These are phyloP conservation scores for Maudiozyma bulderi DNA, from an alignment of 805 yeast genomes.

Conservation along the genomic window DNA sequence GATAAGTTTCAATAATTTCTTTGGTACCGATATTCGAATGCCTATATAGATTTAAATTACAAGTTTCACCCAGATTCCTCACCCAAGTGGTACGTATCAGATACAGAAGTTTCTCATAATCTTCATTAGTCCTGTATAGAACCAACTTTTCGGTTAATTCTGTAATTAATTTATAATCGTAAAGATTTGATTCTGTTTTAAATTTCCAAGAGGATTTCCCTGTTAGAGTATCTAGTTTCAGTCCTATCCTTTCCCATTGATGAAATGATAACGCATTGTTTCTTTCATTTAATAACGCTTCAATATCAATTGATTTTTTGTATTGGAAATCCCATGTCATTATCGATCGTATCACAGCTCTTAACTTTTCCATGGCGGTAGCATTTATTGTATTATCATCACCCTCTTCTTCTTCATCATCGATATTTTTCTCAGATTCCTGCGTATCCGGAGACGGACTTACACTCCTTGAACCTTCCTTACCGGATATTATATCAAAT, in stretches of 20 bases:
- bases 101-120: constrained; percentile 55
- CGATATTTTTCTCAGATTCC: neutral
- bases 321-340: constrained; percentile 3
- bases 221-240: constrained; percentile 52
- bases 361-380: neutral
- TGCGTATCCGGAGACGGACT: neutral
- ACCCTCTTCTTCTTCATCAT: neutral
- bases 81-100: constrained; percentile 77
- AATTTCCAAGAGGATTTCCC: constrained; percentile 68
- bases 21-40: constrained; percentile 85
- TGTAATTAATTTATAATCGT: constrained; percentile 59
- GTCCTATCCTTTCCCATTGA: constrained; percentile 61
- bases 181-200: constrained; percentile 49
- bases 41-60: constrained; percentile 65
- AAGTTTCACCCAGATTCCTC: constrained; percentile 80
- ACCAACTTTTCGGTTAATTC: constrained; percentile 46
- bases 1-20: constrained; percentile 68
- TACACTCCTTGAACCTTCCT: neutral
- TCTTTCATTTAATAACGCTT: constrained; percentile 35
- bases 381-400: neutral
- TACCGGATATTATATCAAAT: constrained; percentile 3
- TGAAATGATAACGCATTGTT: constrained; percentile 41
- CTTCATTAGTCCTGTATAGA: constrained; percentile 45
- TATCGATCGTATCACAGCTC: neutral
- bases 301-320: constrained; percentile 30